Evolutionary conservation across 768 basidiomycete species (phyloP).

Genomic region (Gloeostereum incarnatum): DNA sequence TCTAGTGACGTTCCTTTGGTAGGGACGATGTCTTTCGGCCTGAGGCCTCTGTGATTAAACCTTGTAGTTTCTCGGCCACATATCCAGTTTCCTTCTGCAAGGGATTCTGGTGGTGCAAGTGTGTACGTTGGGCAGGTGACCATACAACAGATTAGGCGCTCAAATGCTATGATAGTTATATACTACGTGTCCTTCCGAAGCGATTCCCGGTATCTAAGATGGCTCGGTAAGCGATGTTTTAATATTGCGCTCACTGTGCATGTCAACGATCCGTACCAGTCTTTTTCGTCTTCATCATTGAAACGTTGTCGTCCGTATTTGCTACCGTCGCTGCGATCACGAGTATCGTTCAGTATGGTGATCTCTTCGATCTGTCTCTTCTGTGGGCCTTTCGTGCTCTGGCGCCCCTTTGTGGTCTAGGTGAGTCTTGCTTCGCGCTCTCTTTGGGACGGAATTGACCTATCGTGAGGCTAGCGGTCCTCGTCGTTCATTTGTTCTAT

Average conservation of each 20-base stretch:
- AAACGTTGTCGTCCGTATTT: slow-evolving; percentile 12
- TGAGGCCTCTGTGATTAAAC: not conserved
- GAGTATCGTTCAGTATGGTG: slow-evolving; percentile 12
- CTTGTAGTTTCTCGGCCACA: slow-evolving; percentile 8
- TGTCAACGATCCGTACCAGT: too few relatives aligned
- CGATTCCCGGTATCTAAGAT: slow-evolving; percentile 3
- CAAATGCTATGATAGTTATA: not conserved
- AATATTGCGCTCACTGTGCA: too few relatives aligned
- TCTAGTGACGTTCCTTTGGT: slow-evolving; percentile 6
- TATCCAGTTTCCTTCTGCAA: slow-evolving; percentile 4
- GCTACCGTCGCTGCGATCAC: slow-evolving; percentile 13
- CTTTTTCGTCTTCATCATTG: slow-evolving; percentile 8
- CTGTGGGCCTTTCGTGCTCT: slow-evolving; percentile 11
- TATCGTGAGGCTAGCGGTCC: slow-evolving; percentile 3
- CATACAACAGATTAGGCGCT: not conserved
- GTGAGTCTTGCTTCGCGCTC: slow-evolving; percentile 7
- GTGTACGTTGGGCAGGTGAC: not conserved
- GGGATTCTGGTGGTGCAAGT: slow-evolving; percentile 7
- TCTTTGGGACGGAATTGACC: not conserved
- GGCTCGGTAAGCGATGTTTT: too few relatives aligned
- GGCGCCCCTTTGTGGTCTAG: slow-evolving; percentile 11
- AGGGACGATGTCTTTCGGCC: not conserved
- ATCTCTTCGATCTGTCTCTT: slow-evolving; percentile 7
- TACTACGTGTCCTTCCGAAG: slow-evolving; percentile 4
- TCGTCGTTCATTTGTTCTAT: slow-evolving; percentile 12